Percentiles rank a stretch among this genome's conserved stretches.
Conservation (phyloP, 306 rosid species). For the Dalbergia cultrata region DNA sequence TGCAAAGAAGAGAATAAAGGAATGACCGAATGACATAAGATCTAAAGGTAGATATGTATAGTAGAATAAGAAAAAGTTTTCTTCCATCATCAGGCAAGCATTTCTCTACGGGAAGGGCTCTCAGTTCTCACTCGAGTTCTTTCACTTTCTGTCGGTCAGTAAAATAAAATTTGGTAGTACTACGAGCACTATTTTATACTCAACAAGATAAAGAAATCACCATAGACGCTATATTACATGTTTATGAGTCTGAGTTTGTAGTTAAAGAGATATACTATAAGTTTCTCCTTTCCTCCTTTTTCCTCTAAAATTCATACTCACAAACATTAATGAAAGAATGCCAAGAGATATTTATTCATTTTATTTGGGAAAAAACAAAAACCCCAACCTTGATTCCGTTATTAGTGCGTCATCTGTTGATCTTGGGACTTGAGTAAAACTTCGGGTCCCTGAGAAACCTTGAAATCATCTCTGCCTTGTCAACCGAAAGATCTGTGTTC, state of each 20-base stretch:
- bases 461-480: constrained; percentile 74
- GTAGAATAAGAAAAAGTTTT: too few relatives aligned
- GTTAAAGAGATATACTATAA: too few relatives aligned
- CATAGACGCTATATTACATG: too few relatives aligned
- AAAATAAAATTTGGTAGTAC: constrained; percentile 1
- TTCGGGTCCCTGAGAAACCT: constrained; percentile 83
- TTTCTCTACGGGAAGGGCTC: neutral
- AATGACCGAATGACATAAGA: too few relatives aligned
- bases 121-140: neutral
- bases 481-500: constrained; percentile 88
- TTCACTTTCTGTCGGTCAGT: neutral
- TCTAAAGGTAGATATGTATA: too few relatives aligned
- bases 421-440: constrained; percentile 74
- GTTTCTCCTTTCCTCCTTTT: too few relatives aligned
- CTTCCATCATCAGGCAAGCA: too few relatives aligned
- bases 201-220: constrained; percentile 14
- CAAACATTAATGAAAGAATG: too few relatives aligned
- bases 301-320: too few relatives aligned
- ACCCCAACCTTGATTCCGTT: constrained; percentile 21
- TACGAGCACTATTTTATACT: constrained; percentile 5
- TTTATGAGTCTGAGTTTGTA: too few relatives aligned
- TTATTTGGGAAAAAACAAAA: neutral
- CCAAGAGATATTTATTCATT: neutral
- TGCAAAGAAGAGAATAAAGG: too few relatives aligned
- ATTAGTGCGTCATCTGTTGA: constrained; percentile 54